These are phyloP conservation scores for Bidens hawaiensis DNA, from an alignment of 140 eudicot genomes.

Conservation along the genomic window DNA sequence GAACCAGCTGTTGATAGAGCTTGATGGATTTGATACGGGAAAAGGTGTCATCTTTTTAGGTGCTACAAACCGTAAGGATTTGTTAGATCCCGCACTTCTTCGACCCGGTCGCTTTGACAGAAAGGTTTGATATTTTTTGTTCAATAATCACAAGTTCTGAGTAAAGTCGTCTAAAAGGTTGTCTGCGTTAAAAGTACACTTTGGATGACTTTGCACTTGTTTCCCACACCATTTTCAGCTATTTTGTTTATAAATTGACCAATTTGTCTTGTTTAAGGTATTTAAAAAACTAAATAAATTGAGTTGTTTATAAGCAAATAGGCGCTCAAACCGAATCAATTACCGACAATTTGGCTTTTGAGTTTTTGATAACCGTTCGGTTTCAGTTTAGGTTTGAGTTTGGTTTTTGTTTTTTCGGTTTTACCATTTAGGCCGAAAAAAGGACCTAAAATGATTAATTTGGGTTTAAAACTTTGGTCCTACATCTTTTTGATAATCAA, in stretches of 20 bases:
- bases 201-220: not conserved
- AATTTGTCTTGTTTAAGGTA: not conserved
- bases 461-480: no score
- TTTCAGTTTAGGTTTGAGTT: no score
- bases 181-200: not conserved
- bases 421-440: no score
- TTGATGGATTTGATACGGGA: conserved; percentile 96
- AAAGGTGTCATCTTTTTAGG: conserved; percentile 90
- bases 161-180: not conserved
- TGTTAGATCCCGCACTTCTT: conserved; percentile 93
- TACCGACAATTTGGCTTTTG: no score
- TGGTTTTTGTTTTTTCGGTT: no score
- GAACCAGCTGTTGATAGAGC: conserved; percentile 87
- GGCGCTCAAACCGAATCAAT: no score
- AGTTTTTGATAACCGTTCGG: no score
- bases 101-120: conserved; percentile 99
- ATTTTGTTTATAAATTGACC: not conserved
- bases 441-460: no score
- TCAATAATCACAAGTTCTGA: not conserved
- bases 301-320: not conserved
- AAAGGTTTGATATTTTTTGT: conserved; percentile 49
- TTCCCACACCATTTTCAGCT: not conserved
- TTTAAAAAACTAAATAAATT: not conserved
- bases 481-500: no score
- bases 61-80: conserved; percentile 88